These are phyloP conservation scores for Colletotrichum salicis DNA, from an alignment of 2,329 filamentous ascomycete species.

Conservation along the genomic window DNA sequence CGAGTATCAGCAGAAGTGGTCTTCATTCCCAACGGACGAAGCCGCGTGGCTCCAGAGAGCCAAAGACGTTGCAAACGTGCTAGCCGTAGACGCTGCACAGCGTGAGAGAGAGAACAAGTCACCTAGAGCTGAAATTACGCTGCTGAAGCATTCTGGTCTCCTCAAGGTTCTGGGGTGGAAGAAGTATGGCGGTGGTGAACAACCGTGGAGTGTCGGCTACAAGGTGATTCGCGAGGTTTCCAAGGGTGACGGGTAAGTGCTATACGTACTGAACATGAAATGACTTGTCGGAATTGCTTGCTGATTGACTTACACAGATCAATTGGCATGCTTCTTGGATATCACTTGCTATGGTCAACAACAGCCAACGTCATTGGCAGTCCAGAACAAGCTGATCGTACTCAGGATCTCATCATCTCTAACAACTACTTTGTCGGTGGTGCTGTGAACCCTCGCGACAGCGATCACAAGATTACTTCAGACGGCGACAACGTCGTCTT, in stretches of 20 bases:
- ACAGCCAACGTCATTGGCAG: constrained; percentile 71
- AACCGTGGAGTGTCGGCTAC: constrained; percentile 63
- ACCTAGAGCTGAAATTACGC: constrained; percentile 50
- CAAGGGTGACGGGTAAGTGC: constrained; percentile 66
- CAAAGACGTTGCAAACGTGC: constrained; percentile 49
- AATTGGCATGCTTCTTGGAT: constrained; percentile 73
- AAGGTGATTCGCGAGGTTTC: constrained; percentile 71
- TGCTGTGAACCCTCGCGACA: constrained; percentile 73
- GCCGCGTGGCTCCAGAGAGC: constrained; percentile 52
- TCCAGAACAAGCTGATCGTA: constrained; percentile 66
- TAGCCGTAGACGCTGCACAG: constrained; percentile 45
- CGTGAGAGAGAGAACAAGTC: constrained; percentile 53
- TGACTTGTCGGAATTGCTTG: background rate
- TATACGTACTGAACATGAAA: no score
- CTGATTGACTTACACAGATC: constrained; percentile 49
- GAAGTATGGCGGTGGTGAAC: constrained; percentile 55
- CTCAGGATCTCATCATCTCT: constrained; percentile 65
- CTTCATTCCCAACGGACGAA: constrained; percentile 43
- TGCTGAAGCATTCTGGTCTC: constrained; percentile 54
- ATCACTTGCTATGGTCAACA: constrained; percentile 72
- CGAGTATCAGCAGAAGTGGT: constrained; percentile 50
- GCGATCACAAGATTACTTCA: constrained; percentile 65
- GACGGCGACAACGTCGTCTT: constrained; percentile 67
- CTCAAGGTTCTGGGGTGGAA: constrained; percentile 51
- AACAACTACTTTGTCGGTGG: constrained; percentile 76